Conservation (phyloP, 148 eudicot genomes). For the Cornus controversa region DNA sequence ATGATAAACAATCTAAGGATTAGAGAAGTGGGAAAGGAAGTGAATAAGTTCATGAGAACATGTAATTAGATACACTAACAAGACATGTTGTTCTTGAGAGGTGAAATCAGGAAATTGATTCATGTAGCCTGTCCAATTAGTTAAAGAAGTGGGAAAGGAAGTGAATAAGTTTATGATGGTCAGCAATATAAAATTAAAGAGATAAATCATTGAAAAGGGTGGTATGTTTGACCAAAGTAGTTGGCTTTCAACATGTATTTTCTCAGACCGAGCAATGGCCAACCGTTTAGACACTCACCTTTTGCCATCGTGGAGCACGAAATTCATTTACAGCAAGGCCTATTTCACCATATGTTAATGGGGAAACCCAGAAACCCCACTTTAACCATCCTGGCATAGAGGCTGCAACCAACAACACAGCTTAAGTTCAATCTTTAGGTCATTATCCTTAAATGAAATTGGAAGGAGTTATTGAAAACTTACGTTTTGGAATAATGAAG, state of each 20-base stretch:
- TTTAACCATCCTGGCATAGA: slow-evolving; percentile 79
- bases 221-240: too few relatives aligned
- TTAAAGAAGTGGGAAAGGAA: too few relatives aligned
- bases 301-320: slow-evolving; percentile 78
- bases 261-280: not conserved
- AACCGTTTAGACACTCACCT: slow-evolving; percentile 28
- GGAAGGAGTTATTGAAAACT: slow-evolving; percentile 17
- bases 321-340: slow-evolving; percentile 83
- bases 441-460: not conserved
- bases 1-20: too few relatives aligned
- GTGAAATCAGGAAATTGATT: too few relatives aligned
- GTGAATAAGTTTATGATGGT: too few relatives aligned
- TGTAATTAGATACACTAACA: too few relatives aligned
- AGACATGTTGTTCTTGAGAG: too few relatives aligned
- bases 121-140: too few relatives aligned
- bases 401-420: slow-evolving; percentile 42
- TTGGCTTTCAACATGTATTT: not conserved
- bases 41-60: too few relatives aligned
- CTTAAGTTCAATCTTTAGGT: not conserved
- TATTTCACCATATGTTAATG: slow-evolving; percentile 71
- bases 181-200: too few relatives aligned
- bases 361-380: slow-evolving; percentile 83
- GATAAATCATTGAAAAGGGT: too few relatives aligned
- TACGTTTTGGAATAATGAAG: slow-evolving; percentile 69
- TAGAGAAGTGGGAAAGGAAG: not conserved